Percentiles rank a stretch among this genome's conserved stretches.
Evolutionary conservation across 371 early-diverging fungal species (phyloP).

Genomic region (Thermomucor indicae-seudaticae): DNA sequence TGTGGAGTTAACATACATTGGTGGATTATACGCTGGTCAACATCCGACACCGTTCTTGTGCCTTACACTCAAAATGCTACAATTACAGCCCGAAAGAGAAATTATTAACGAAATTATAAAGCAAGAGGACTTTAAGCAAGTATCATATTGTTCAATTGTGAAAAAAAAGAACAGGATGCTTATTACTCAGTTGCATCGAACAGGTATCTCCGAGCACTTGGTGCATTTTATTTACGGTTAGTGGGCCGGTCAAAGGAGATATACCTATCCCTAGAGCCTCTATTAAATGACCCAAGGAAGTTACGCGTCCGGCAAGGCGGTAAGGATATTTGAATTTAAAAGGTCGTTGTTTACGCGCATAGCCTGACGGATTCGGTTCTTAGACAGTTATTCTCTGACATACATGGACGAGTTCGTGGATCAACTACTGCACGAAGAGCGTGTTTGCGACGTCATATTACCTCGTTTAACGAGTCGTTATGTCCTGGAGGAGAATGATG

Average conservation of each 20-base stretch:
- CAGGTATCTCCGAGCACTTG: constrained; percentile 85
- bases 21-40: constrained; percentile 84
- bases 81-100: constrained; percentile 84
- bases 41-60: constrained; percentile 91
- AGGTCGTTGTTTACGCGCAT: background rate
- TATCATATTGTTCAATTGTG: background rate
- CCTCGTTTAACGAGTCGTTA: constrained; percentile 79
- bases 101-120: constrained; percentile 78
- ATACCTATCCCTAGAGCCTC: constrained; percentile 83
- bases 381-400: constrained; percentile 59
- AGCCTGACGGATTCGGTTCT: too few species aligned
- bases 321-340: constrained; percentile 17
- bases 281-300: constrained; percentile 84
- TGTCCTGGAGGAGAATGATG: constrained; percentile 83
- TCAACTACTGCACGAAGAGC: constrained; percentile 69
- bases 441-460: constrained; percentile 86
- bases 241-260: constrained; percentile 75
- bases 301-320: constrained; percentile 61
- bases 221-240: constrained; percentile 85
- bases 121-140: constrained; percentile 76
- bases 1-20: constrained; percentile 70
- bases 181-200: background rate
- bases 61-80: constrained; percentile 81
- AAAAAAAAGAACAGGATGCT: background rate
- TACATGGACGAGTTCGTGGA: constrained; percentile 94